Evolutionary conservation across 1,284 basidiomycete species (phyloP).

Genomic region (Marasmius fiardii): DNA sequence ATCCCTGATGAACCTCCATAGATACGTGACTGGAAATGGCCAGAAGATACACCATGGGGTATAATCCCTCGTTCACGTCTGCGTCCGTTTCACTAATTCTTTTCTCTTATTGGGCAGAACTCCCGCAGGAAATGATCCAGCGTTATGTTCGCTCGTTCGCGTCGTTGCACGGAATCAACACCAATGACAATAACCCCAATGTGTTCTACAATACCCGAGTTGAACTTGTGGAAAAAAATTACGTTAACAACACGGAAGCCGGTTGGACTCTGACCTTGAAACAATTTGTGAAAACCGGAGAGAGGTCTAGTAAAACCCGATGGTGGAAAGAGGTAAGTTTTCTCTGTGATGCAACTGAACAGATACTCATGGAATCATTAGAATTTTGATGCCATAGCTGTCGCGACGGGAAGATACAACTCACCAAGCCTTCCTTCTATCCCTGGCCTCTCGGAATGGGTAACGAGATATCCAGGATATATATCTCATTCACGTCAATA

Average conservation of each 20-base stretch:
- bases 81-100: not conserved
- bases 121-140: constrained; percentile 20
- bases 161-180: constrained; percentile 36
- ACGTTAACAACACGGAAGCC: constrained; percentile 26
- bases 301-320: constrained; percentile 26
- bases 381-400: constrained; percentile 36
- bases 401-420: constrained; percentile 1
- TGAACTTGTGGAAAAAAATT: constrained; percentile 37
- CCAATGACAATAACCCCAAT: constrained; percentile 34
- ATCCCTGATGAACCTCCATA: not conserved
- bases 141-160: constrained; percentile 31
- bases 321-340: constrained; percentile 30
- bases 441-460: constrained; percentile 2
- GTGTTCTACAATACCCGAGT: constrained; percentile 46
- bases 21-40: constrained; percentile 20
- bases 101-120: constrained; percentile 10
- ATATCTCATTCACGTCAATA: constrained; percentile 2
- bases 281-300: constrained; percentile 22
- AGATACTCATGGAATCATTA: constrained; percentile 14
- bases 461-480: not conserved
- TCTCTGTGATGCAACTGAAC: too few species aligned
- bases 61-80: not conserved
- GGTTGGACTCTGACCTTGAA: constrained; percentile 38
- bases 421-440: constrained; percentile 1
- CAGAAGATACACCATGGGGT: constrained; percentile 17